Conservation (phyloP, 2,329 filamentous ascomycete genomes). For the Ampelomyces quisqualis region DNA sequence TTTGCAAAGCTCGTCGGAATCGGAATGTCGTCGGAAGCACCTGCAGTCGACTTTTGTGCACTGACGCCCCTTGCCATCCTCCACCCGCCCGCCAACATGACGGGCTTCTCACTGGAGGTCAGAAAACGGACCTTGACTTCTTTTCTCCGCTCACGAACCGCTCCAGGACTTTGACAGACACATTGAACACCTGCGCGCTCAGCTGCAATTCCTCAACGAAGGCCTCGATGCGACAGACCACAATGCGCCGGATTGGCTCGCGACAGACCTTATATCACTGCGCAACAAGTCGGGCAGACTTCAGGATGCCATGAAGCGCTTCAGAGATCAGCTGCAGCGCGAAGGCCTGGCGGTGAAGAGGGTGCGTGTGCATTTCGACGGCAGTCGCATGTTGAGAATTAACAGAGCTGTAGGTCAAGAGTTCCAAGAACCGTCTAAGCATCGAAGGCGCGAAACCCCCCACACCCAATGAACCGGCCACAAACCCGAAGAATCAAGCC, state of each 20-base stretch:
- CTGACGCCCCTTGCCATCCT: background rate
- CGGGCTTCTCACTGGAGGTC: constrained; percentile 32
- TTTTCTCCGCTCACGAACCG: constrained; percentile 12
- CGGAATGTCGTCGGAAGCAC: no score
- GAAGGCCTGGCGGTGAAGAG: constrained; percentile 30
- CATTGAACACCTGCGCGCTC: constrained; percentile 32
- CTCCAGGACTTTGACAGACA: constrained; percentile 36
- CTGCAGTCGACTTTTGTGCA: no score
- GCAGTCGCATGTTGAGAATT: background rate
- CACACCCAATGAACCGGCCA: constrained; percentile 5
- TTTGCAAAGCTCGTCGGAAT: no score
- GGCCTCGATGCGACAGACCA: constrained; percentile 38
- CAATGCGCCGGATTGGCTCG: constrained; percentile 40
- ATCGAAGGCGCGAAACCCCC: constrained; percentile 23
- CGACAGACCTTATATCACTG: constrained; percentile 36
- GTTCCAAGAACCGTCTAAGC: constrained; percentile 8
- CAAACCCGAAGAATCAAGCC: constrained; percentile 10
- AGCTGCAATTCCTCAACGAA: constrained; percentile 33
- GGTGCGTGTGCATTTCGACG: constrained; percentile 9
- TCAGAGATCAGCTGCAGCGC: constrained; percentile 31
- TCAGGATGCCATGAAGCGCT: constrained; percentile 39
- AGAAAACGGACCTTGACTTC: constrained; percentile 6
- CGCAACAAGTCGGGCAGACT: constrained; percentile 37
- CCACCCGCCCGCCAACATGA: constrained; percentile 22
- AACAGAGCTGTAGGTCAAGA: background rate